These are phyloP conservation scores for Fusarium nematophilum DNA, from an alignment of 2,329 filamentous ascomycete genomes.

Conservation along the genomic window DNA sequence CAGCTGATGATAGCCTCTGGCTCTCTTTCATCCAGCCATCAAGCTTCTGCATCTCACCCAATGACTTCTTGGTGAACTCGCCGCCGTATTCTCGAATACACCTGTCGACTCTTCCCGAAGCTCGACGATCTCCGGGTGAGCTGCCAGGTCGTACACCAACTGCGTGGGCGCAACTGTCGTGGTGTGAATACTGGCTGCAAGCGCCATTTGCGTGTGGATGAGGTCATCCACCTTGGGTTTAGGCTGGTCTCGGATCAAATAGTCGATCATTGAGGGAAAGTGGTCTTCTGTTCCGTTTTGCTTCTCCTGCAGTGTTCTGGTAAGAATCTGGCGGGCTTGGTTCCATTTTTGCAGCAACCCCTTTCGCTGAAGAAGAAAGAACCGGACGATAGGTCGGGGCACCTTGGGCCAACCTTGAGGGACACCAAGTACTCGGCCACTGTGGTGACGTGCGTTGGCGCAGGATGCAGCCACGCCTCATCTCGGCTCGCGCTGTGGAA, in stretches of 20 bases:
- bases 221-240: background rate
- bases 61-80: background rate
- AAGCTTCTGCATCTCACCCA: conserved; percentile 21
- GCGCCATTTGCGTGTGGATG: background rate
- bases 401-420: no score
- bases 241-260: background rate
- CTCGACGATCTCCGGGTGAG: conserved; percentile 25
- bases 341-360: no score
- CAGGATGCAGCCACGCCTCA: no score
- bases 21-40: conserved; percentile 41
- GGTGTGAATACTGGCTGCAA: conserved; percentile 31
- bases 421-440: no score
- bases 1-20: conserved; percentile 34
- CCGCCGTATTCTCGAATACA: background rate
- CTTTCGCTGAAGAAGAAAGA: no score
- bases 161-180: conserved; percentile 33
- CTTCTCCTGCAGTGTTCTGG: no score
- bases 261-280: background rate
- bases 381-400: no score
- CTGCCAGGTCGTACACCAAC: conserved; percentile 35
- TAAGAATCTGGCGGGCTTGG: no score
- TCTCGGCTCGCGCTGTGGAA: no score
- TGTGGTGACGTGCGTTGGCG: no score
- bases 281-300: background rate
- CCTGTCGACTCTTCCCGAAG: conserved; percentile 25